Conservation (phyloP, 768 basidiomycete genomes). For the Mycena alexandri region DNA sequence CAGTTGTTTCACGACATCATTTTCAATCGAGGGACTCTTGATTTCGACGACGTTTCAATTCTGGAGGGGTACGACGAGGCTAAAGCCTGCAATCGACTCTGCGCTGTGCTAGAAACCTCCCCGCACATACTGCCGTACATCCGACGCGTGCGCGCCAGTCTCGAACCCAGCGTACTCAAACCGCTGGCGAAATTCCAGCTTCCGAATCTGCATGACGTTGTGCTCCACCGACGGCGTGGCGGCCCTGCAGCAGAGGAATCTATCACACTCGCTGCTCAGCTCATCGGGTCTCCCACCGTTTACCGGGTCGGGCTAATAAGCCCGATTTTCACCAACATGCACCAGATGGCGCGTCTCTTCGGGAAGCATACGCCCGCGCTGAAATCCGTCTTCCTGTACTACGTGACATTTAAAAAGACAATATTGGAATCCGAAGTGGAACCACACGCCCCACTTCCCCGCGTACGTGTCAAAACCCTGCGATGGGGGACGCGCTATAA, state of each 20-base stretch:
- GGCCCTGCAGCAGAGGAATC: background rate
- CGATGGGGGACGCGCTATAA: background rate
- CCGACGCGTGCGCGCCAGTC: slow-evolving; percentile 17
- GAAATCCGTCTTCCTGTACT: slow-evolving; percentile 5
- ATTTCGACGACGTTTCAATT: slow-evolving; percentile 12
- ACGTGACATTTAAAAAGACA: background rate
- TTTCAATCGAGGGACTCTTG: slow-evolving; percentile 16
- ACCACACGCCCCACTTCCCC: background rate
- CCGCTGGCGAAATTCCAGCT: slow-evolving; percentile 6
- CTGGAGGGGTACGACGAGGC: slow-evolving; percentile 10
- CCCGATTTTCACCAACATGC: background rate
- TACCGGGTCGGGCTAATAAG: slow-evolving; percentile 8
- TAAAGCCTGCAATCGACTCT: background rate
- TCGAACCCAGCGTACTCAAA: background rate
- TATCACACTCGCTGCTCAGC: background rate
- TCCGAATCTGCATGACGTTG: slow-evolving; percentile 19
- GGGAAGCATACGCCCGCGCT: background rate
- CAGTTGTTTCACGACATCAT: slow-evolving; percentile 24
- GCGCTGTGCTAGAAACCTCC: slow-evolving; percentile 5
- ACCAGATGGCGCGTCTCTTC: slow-evolving; percentile 20
- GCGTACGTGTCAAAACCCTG: background rate
- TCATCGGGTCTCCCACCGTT: slow-evolving; percentile 9
- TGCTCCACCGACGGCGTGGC: background rate
- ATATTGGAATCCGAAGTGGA: background rate
- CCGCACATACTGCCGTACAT: slow-evolving; percentile 13